phyloP scores from a whole-genome alignment of 805 yeast species.

The Candida ficus region DNA sequence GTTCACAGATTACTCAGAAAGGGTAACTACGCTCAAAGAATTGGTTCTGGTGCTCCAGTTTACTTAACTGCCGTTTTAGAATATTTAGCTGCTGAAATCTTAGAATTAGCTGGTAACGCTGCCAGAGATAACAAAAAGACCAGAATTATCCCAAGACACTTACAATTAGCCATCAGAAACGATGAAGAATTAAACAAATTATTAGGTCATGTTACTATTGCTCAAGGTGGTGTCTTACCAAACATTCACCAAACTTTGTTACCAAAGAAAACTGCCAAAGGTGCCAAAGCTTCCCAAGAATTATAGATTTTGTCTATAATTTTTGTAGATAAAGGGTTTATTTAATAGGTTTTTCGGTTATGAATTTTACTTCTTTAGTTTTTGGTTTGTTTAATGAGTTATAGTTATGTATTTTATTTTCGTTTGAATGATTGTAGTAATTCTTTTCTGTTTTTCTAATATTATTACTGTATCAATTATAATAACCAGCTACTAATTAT shows the following conservation, averaged over 20 bases:
- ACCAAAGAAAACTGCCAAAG: slow-evolving; percentile 63
- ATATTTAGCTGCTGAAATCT: slow-evolving; percentile 95
- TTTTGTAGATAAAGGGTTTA: slow-evolving; percentile 2
- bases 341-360: slow-evolving; percentile 4
- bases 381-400: slow-evolving; percentile 8
- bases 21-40: slow-evolving; percentile 97
- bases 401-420: slow-evolving; percentile 3
- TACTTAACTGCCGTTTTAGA: slow-evolving; percentile 96
- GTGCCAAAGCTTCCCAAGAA: slow-evolving; percentile 62
- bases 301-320: slow-evolving; percentile 30
- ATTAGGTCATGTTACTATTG: slow-evolving; percentile 89
- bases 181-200: slow-evolving; percentile 98
- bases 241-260: slow-evolving; percentile 93
- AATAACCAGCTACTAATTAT: no score
- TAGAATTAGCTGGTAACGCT: slow-evolving; percentile 98
- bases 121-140: slow-evolving; percentile 99
- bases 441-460: no score
- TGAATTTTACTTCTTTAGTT: slow-evolving; percentile 12
- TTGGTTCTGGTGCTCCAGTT: slow-evolving; percentile 99
- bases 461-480: no score
- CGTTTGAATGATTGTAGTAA: background rate
- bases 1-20: slow-evolving; percentile 94
- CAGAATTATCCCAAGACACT: slow-evolving; percentile 98
- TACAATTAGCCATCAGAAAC: slow-evolving; percentile 97
- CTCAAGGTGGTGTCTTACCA: slow-evolving; percentile 99